Evolutionary conservation across 2,329 filamentous ascomycete genomes (phyloP).

Genomic region (Pestalotiopsis sp.): DNA sequence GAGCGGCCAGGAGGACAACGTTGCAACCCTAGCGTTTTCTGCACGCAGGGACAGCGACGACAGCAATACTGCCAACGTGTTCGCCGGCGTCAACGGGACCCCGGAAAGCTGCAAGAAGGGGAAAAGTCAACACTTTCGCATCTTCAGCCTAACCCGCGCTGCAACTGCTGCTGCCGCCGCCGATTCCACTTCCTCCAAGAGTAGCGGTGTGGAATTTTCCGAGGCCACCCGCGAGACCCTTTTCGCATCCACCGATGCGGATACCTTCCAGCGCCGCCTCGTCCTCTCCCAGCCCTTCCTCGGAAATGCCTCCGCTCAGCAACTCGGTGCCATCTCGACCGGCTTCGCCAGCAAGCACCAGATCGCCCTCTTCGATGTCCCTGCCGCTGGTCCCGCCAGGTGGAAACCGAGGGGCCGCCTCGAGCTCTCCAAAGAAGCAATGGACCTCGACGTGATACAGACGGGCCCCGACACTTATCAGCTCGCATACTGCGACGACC

Average conservation of each 20-base stretch:
- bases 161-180: background rate
- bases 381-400: conserved; percentile 50
- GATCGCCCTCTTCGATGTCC: conserved; percentile 76
- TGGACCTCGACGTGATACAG: conserved; percentile 71
- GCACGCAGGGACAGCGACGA: conserved; percentile 60
- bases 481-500: conserved; percentile 76
- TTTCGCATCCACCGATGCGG: conserved; percentile 52
- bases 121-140: conserved; percentile 81
- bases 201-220: conserved; percentile 40
- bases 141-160: conserved; percentile 60
- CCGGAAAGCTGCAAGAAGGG: conserved; percentile 69
- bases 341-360: conserved; percentile 75
- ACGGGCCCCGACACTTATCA: conserved; percentile 63
- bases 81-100: conserved; percentile 84
- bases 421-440: conserved; percentile 56
- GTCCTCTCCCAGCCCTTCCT: conserved; percentile 52
- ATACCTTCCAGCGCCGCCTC: conserved; percentile 60
- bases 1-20: conserved; percentile 83
- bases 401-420: conserved; percentile 50
- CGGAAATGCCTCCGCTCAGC: conserved; percentile 31
- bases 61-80: conserved; percentile 55
- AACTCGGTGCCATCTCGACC: conserved; percentile 77
- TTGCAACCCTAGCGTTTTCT: conserved; percentile 72
- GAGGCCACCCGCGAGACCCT: conserved; percentile 54
- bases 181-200: conserved; percentile 27